Evolutionary conservation across 2,329 filamentous ascomycete genomes (phyloP).

Genomic region (Trichophyton benhamiae): DNA sequence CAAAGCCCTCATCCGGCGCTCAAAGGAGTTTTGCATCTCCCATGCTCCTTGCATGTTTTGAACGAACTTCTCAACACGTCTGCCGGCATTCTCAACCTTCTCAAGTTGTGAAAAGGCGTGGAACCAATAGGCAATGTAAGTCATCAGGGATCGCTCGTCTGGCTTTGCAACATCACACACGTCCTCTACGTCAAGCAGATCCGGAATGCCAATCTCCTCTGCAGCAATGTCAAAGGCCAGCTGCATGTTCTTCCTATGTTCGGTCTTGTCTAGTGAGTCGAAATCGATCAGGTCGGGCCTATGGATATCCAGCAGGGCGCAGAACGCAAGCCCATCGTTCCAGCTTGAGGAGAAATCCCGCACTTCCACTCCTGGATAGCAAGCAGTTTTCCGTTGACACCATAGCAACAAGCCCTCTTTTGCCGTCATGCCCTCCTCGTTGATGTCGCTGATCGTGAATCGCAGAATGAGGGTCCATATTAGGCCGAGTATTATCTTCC

Average conservation of each 20-base stretch:
- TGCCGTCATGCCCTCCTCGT: conserved; percentile 91
- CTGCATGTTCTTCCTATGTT: conserved; percentile 96
- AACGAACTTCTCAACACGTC: conserved; percentile 95
- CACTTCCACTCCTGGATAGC: conserved; percentile 93
- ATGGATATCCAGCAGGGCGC: conserved; percentile 91
- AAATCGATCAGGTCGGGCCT: conserved; percentile 95
- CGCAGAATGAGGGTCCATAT: conserved; percentile 98
- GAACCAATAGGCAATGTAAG: conserved; percentile 99
- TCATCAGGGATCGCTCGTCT: conserved; percentile 95
- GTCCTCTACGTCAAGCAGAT: conserved; percentile 91
- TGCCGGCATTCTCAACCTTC: conserved; percentile 91
- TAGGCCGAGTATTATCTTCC: conserved; percentile 90
- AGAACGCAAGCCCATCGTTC: conserved; percentile 96
- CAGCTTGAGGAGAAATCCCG: conserved; percentile 90
- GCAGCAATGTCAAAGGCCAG: conserved; percentile 91
- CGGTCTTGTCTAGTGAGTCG: conserved; percentile 81
- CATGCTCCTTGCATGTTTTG: conserved; percentile 98
- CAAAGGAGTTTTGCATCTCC: conserved; percentile 98
- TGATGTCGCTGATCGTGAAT: conserved; percentile 98
- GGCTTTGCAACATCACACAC: conserved; percentile 94
- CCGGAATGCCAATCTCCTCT: conserved; percentile 93
- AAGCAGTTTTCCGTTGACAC: conserved; percentile 97
- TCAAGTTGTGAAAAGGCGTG: conserved; percentile 99
- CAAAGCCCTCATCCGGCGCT: conserved; percentile 76
- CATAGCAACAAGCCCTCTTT: conserved; percentile 90